Conservation (phyloP, 2,329 filamentous ascomycete genomes). For the Pseudogymnoascus pannorum region DNA sequence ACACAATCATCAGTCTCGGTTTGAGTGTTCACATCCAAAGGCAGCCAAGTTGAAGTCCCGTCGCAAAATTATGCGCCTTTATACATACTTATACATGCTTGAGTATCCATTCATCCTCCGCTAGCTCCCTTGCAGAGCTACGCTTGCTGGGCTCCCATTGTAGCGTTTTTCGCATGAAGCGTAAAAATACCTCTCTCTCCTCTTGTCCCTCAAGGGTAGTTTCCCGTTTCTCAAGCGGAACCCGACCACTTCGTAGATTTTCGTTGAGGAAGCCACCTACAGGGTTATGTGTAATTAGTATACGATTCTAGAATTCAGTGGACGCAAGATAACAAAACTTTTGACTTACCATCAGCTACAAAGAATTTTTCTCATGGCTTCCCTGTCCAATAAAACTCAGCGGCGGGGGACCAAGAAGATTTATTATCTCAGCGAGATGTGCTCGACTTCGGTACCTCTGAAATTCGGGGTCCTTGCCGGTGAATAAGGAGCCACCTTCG, state of each 20-base stretch:
- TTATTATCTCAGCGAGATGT: conserved; percentile 43
- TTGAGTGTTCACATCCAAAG: too few species aligned
- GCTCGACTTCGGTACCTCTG: neutral
- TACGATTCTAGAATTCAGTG: neutral
- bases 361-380: neutral
- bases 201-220: conserved; percentile 28
- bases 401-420: conserved; percentile 38
- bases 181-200: conserved; percentile 27
- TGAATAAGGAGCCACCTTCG: conserved; percentile 39
- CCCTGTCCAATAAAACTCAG: neutral
- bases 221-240: conserved; percentile 33
- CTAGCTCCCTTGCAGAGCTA: conserved; percentile 26
- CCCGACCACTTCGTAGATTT: conserved; percentile 16
- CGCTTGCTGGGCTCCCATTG: conserved; percentile 27
- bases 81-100: neutral
- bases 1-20: too few species aligned
- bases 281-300: neutral
- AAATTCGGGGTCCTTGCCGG: conserved; percentile 14
- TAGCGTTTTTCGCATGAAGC: conserved; percentile 27
- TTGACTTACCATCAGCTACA: neutral
- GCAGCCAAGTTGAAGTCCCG: too few species aligned
- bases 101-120: conserved; percentile 18
- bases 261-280: neutral
- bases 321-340: neutral
- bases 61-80: neutral